Base-by-base conservation (phyloP, 2,329 filamentous ascomycete species). In the Torrubiella hemipterigena region DNA sequence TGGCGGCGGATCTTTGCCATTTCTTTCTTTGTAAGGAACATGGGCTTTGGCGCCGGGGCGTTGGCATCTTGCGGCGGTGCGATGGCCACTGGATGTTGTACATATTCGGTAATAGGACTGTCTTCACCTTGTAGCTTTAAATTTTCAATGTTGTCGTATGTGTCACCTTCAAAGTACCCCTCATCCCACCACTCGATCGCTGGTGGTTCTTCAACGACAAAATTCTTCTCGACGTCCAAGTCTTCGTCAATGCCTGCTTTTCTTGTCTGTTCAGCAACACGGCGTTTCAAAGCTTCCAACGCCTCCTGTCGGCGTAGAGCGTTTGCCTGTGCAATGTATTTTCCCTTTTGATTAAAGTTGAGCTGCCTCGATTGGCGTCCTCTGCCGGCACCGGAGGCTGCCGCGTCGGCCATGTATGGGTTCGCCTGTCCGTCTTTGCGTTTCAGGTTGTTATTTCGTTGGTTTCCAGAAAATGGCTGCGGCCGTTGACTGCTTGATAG, bases 181-280 rank as follows among this genome's bases (percentile, higher is more conserved):
- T 96, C 87, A 46, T 98, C 91, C 84, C 89, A 96, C 91, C 91
- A 98, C 54, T 98, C 91, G 25, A 96, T 70, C 7, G 80, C 80
- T 4, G 91, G 91, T 8, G 91, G 91, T 19, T 70, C 67, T 39
- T 89, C 79, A 6, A 95, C 74, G 4, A 91, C 58, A 51, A 89
- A 96, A 19, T 85, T 82, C 54, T 89, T 93, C 54, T 98, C 89
- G 29, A 81, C 76, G 38, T 93, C 80, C 18, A 84, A 58, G 42
- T 89, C 89, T 51, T 96, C 89, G 46, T 96, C 89, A 39, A 96
- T 83, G 28, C 86, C 87, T n/a, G 81, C 85, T 52, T 86, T 89
- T 36, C 87, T 73, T 9, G 86, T 81, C 44, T 85, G 78, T 43
- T 81, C 81, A 2, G 89, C 89, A 43, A 98, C 93, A 34, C 81